These are phyloP conservation scores for Luzula sylvatica DNA, from an alignment of 176 grass and related monocot genomes.

Conservation along the genomic window DNA sequence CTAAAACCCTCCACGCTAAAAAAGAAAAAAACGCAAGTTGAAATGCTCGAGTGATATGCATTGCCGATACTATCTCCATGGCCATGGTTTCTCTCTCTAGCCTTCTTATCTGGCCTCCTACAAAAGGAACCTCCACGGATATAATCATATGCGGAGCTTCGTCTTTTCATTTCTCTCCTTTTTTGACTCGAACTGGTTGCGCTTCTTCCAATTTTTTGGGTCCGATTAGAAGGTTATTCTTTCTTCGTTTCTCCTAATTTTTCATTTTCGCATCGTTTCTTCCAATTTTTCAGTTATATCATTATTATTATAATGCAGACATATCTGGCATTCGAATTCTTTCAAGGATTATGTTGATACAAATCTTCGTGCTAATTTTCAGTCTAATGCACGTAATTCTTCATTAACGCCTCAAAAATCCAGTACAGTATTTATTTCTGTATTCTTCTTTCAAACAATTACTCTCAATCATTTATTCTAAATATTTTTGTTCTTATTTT, in stretches of 20 bases:
- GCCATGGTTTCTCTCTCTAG: not conserved
- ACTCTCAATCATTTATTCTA: not conserved
- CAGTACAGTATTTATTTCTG: not conserved
- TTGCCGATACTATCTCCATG: not conserved
- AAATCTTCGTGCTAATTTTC: not conserved
- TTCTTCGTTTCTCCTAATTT: not conserved
- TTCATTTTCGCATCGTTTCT: not conserved
- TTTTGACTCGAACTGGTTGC: not conserved
- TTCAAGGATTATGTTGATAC: not conserved
- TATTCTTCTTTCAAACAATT: not conserved
- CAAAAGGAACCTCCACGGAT: not conserved
- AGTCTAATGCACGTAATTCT: slow-evolving; percentile 11
- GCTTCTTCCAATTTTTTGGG: not conserved
- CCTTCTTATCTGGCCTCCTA: not conserved
- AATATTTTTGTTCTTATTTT: slow-evolving; percentile 16
- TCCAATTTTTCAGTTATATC: not conserved
- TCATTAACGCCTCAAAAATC: slow-evolving; percentile 3
- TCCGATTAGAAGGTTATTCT: not conserved
- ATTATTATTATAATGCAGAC: not conserved
- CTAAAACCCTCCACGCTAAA: not conserved
- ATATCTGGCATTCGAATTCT: slow-evolving; percentile 1
- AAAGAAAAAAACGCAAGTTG: not conserved
- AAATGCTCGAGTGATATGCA: slow-evolving; percentile 3
- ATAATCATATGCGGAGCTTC: not conserved
- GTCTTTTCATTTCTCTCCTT: not conserved